Percentiles rank a stretch among this genome's conserved stretches.
phyloP scores from a whole-genome alignment of 2,329 filamentous ascomycete species.

The Fusarium papillatum region DNA sequence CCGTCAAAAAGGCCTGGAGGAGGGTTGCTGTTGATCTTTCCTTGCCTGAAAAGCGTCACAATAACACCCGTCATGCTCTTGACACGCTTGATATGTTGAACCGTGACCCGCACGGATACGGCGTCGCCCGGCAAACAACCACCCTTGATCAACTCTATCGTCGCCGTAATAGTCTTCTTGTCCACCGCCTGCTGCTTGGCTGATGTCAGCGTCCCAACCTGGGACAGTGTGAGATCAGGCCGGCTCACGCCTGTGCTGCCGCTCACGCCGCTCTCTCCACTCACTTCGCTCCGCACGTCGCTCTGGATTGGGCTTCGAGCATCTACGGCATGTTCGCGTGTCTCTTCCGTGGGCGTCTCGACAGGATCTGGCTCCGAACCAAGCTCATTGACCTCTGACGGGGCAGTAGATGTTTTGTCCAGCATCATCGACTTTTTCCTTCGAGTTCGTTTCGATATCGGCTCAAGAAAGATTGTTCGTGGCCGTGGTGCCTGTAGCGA shows the following conservation, averaged over 20 bases:
- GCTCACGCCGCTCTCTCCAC: constrained; percentile 78
- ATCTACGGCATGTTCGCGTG: constrained; percentile 51
- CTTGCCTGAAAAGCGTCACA: constrained; percentile 91
- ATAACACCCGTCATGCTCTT: constrained; percentile 95
- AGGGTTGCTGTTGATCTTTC: constrained; percentile 85
- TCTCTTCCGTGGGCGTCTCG: constrained; percentile 57
- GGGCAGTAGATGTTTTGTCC: constrained; percentile 59
- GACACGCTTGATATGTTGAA: constrained; percentile 90
- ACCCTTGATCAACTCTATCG: constrained; percentile 84
- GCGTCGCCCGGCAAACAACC: constrained; percentile 90
- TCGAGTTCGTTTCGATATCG: constrained; percentile 79
- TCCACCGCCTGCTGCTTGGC: constrained; percentile 62
- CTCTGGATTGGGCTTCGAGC: constrained; percentile 60
- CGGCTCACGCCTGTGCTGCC: constrained; percentile 74
- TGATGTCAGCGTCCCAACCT: constrained; percentile 47
- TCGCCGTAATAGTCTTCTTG: constrained; percentile 87
- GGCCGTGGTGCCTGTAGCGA: constrained; percentile 80
- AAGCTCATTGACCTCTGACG: constrained; percentile 54
- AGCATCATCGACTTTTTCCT: constrained; percentile 67
- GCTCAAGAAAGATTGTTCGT: constrained; percentile 88
- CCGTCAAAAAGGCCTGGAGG: constrained; percentile 63
- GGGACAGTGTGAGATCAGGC: constrained; percentile 56
- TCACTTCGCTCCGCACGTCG: constrained; percentile 77
- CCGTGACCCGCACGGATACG: constrained; percentile 82
- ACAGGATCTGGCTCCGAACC: constrained; percentile 52